Evolutionary conservation across 2,329 filamentous ascomycete genomes (phyloP), one percentile per base, ranked within the genome.

Genomic region (Graphilbum fragrans): DNA sequence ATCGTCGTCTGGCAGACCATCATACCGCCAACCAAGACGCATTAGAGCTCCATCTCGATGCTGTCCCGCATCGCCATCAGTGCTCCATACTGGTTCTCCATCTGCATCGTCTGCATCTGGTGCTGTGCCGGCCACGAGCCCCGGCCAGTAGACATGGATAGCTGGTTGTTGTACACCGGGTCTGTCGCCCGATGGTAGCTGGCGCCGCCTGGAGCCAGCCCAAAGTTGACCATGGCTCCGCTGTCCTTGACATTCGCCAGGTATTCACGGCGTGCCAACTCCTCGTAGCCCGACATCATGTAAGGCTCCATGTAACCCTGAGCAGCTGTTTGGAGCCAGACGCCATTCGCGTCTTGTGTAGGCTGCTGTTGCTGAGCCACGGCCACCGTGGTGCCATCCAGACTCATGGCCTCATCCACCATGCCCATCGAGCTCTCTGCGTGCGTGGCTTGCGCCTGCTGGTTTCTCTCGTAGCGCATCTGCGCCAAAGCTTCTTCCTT

Each of bases 201-300:
- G n/a, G n/a, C n/a, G n/a, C n/a, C n/a, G n/a, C n/a, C n/a, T n/a
- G 50, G 19, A 52, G 54, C 5, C 25, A 16, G 18, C 66, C 64
- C 43, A 65, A 67, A 45, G 62, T 49, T 69, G 69, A 52, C 53
- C 12, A 32, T 17, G 19, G 21, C n/a, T 2, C 20, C 35, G 10
- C 18, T 32, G 29, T 32, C 42, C 31, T 25, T 36, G 12, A 23
- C 37, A 17, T 48, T 47, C 21, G 55, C 50, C 41, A 81, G 71
- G 47, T 80, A 76, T 53, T 84, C 79, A 41, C 75, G 68, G 44
- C 69, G 67, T 44, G 80, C 76, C 43, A 83, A 62, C 53, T 75
- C 67, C 52, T 86, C 82, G 55, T 94, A 94, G 14, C 87, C 87
- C 7, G 77, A 80, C 37, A 74, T 59, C 74, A 94, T 93, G 60